These are phyloP conservation scores for Yamadazyma kitorensis DNA, from an alignment of 805 yeast genomes.

Conservation along the genomic window DNA sequence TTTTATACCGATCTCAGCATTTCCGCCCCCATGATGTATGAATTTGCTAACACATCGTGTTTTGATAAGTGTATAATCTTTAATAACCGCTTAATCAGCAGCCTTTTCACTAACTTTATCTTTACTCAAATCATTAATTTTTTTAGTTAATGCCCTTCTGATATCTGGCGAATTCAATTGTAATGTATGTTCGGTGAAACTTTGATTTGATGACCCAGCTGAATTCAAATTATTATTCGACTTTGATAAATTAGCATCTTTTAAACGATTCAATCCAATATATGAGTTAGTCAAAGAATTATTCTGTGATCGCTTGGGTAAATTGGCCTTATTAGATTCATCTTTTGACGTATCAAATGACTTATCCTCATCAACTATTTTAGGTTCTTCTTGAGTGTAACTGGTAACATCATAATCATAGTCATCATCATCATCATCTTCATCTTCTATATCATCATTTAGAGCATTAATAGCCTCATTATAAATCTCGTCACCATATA, in stretches of 20 bases:
- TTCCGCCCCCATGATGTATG: too few species aligned
- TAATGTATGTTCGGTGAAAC: not conserved
- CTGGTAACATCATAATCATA: conserved; percentile 5
- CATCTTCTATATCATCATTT: conserved; percentile 1
- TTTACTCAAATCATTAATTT: conserved; percentile 4
- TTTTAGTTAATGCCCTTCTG: conserved; percentile 14
- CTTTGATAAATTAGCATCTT: conserved; percentile 24
- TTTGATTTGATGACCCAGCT: conserved; percentile 1
- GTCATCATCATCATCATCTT: conserved; percentile 4
- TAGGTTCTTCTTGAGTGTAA: conserved; percentile 2
- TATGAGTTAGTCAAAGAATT: conserved; percentile 33
- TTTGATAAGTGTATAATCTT: too few species aligned
- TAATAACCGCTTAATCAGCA: conserved; percentile 1
- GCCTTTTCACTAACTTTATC: conserved; percentile 1
- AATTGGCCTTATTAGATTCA: conserved; percentile 22
- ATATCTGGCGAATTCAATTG: conserved; percentile 24
- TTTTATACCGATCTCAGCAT: too few species aligned
- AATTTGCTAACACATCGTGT: too few species aligned
- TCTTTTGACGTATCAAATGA: not conserved
- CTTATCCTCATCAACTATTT: not conserved
- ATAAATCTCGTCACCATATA: not conserved
- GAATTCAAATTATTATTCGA: conserved; percentile 17
- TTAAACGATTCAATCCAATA: conserved; percentile 37
- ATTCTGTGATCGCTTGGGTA: conserved; percentile 29
- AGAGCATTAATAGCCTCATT: not conserved